Conservation (phyloP, 129 eudicot species). For the Smallanthus sonchifolius region DNA sequence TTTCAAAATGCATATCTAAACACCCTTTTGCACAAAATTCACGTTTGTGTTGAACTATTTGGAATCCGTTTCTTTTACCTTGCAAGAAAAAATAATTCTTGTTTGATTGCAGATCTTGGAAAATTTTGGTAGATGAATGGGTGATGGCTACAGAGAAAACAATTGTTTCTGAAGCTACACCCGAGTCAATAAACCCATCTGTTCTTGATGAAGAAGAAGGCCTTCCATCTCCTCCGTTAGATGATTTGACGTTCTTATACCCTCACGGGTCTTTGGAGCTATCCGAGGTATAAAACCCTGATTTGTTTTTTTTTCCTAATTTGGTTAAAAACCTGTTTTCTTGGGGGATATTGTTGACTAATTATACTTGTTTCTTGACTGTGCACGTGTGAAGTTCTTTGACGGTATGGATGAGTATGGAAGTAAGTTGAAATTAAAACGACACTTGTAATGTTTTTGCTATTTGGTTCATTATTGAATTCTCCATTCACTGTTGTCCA, state of each 20-base stretch:
- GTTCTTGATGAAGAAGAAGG: conserved; percentile 75
- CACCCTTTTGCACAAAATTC: neutral
- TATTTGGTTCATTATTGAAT: conserved; percentile 44
- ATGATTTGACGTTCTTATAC: conserved; percentile 71
- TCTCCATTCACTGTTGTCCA: conserved; percentile 35
- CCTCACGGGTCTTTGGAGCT: conserved; percentile 52
- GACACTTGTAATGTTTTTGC: conserved; percentile 32
- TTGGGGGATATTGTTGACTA: conserved; percentile 20
- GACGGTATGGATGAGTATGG: conserved; percentile 90
- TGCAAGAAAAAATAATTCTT: neutral
- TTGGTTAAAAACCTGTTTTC: neutral
- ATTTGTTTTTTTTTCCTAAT: neutral
- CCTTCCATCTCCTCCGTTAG: conserved; percentile 91
- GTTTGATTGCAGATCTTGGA: conserved; percentile 61
- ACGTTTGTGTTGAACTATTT: neutral
- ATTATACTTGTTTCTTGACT: conserved; percentile 12
- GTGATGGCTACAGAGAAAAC: conserved; percentile 41
- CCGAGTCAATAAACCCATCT: conserved; percentile 78
- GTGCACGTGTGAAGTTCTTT: conserved; percentile 48
- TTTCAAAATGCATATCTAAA: neutral
- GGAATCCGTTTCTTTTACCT: neutral
- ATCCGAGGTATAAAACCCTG: conserved; percentile 49
- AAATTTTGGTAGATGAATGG: conserved; percentile 70
- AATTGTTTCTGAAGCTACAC: conserved; percentile 48
- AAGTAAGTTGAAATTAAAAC: conserved; percentile 59